Evolutionary conservation across 192 early-diverging fungal species (phyloP).

Genomic region (Funneliformis mosseae): DNA sequence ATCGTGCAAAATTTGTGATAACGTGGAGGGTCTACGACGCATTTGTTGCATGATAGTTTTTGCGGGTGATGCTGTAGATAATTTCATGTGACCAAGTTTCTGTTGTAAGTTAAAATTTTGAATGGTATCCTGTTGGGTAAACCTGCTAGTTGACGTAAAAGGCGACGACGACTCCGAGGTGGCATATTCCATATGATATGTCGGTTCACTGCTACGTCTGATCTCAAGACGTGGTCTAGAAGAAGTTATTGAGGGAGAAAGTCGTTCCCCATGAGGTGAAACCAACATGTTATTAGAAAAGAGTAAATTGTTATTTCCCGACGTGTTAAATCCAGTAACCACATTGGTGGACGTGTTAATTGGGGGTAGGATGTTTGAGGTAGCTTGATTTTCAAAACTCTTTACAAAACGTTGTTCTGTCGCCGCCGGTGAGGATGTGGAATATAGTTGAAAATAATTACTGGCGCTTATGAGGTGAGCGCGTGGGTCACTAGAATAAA

Average conservation of each 20-base stretch:
- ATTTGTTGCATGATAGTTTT: not conserved
- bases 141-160: not conserved
- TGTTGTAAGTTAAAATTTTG: not conserved
- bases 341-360: not conserved
- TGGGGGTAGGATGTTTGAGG: slow-evolving; percentile 1
- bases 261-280: not conserved
- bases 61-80: not conserved
- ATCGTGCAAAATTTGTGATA: slow-evolving; percentile 1
- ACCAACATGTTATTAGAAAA: not conserved
- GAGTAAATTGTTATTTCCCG: not conserved
- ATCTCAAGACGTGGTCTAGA: not conserved
- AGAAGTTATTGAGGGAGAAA: not conserved
- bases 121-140: not conserved
- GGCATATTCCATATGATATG: not conserved
- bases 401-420: slow-evolving; percentile 4
- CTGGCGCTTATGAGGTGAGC: slow-evolving; percentile 23
- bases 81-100: not conserved
- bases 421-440: not conserved
- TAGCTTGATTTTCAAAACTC: not conserved
- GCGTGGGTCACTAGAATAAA: slow-evolving; percentile 26
- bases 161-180: not conserved
- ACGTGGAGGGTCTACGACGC: not conserved
- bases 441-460: slow-evolving; percentile 7
- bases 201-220: slow-evolving; percentile 18
- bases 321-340: slow-evolving; percentile 4